phyloP scores from a whole-genome alignment of 2,329 filamentous ascomycete species.

The Aspergillus amoenus region DNA sequence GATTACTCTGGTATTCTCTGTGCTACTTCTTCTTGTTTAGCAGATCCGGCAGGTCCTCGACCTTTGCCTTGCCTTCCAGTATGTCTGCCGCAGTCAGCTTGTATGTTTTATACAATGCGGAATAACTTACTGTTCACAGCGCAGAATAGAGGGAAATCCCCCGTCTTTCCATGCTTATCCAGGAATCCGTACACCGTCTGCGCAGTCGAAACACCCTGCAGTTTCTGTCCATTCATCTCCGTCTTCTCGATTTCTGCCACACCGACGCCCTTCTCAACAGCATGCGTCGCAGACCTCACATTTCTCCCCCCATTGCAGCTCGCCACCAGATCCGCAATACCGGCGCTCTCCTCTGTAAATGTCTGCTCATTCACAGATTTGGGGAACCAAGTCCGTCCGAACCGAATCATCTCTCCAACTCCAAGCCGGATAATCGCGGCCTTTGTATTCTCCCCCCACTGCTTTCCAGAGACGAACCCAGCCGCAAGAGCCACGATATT shows the following conservation, averaged over 20 bases:
- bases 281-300: slow-evolving; percentile 17
- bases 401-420: slow-evolving; percentile 87
- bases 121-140: slow-evolving; percentile 11
- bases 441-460: slow-evolving; percentile 95
- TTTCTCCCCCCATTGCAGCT: slow-evolving; percentile 17
- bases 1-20: too few species aligned
- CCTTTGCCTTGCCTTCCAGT: not conserved
- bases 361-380: slow-evolving; percentile 16
- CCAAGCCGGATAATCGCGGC: slow-evolving; percentile 91
- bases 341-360: slow-evolving; percentile 24
- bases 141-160: slow-evolving; percentile 17
- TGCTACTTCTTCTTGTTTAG: not conserved
- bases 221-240: slow-evolving; percentile 19
- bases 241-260: slow-evolving; percentile 17
- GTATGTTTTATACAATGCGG: not conserved
- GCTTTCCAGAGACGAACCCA: slow-evolving; percentile 85
- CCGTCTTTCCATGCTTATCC: slow-evolving; percentile 11
- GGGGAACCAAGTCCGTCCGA: slow-evolving; percentile 54
- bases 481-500: slow-evolving; percentile 90
- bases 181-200: slow-evolving; percentile 13
- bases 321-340: slow-evolving; percentile 22
- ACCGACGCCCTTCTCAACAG: slow-evolving; percentile 18
- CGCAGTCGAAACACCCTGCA: slow-evolving; percentile 19
- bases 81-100: not conserved
- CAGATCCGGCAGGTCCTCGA: not conserved